phyloP scores from a whole-genome alignment of 2,329 filamentous ascomycete genomes.

The Trichoderma guizhouense region DNA sequence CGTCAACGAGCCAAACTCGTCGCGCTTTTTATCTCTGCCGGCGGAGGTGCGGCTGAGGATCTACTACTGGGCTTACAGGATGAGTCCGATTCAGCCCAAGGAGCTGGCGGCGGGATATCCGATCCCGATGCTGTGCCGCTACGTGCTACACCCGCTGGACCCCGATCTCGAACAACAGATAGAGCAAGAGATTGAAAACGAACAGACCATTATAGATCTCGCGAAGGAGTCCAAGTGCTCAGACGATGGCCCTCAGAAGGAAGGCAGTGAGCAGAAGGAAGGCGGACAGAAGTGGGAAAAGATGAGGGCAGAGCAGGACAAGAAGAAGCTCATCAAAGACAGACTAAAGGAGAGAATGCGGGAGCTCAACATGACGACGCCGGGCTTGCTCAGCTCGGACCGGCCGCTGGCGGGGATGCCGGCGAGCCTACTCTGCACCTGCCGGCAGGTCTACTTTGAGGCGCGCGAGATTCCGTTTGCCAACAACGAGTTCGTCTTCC shows the following conservation, averaged over 20 bases:
- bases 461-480: conserved; percentile 39
- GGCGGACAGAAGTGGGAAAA: not conserved
- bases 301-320: conserved; percentile 4
- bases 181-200: not conserved
- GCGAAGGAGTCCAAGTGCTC: not conserved
- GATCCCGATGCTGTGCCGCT: conserved; percentile 31
- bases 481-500: conserved; percentile 45
- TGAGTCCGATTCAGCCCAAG: conserved; percentile 37
- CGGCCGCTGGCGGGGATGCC: conserved; percentile 41
- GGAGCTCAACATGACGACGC: not conserved
- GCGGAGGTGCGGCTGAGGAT: conserved; percentile 47
- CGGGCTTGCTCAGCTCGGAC: conserved; percentile 29
- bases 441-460: conserved; percentile 43
- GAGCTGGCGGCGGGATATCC: conserved; percentile 42
- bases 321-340: not conserved
- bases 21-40: conserved; percentile 35
- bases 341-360: not conserved
- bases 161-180: conserved; percentile 12
- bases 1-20: not conserved
- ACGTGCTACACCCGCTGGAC: conserved; percentile 28
- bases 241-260: not conserved
- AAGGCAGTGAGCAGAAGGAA: not conserved
- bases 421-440: conserved; percentile 37
- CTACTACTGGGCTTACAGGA: conserved; percentile 41
- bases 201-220: not conserved